Base-by-base conservation (phyloP, 768 basidiomycete genomes). In the Termitomyces sp. region DNA sequence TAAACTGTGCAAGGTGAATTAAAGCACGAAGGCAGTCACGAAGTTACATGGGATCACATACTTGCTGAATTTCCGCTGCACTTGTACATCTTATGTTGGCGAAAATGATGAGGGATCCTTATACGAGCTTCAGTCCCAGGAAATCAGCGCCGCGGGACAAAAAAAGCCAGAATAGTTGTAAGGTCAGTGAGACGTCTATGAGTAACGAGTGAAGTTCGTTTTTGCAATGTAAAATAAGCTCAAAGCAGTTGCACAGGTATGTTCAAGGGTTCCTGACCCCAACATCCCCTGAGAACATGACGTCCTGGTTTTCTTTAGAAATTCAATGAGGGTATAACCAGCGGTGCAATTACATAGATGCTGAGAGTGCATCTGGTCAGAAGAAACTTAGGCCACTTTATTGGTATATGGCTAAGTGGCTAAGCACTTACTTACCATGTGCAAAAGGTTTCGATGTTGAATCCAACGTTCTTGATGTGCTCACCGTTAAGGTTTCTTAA, bases 201-300 rank as follows among this genome's bases (percentile, higher is more conserved):
- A 98, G 79, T 50, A 99, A 80, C 66, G 80, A 87, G 65, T 89
- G 87, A 26, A 98, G 79, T 73, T 99, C 97, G 51, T 85, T 77
- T 32, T 82, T 89, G 74, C 96, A 98, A 71, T 98, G 95, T 51
- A 78, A 74, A 82, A 97, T 92, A 62, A 96, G 83, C 77, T 98
- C 97, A 65, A 98, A 98, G 75, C 98, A 98, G 73, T 98, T 99
- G 26, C 93, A 79, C 97, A 96, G 98, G 72, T 98, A 98, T 7
- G 97, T 95, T 33, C 97, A 54, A 99, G 85, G 0, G 93, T 95
- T 86, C 72, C 98, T 97, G 28, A 97, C 96, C 41, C 95, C 97
- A 36, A 98, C 94, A 71, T 99, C 97, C 97, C 95, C 95, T 98
- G 67, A 59, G 57, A 57, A 53, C n/a, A n/a, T 30, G n/a, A 59